These are phyloP conservation scores for Alternaria conjuncta DNA, from an alignment of 2,329 filamentous ascomycete genomes.

Conservation along the genomic window DNA sequence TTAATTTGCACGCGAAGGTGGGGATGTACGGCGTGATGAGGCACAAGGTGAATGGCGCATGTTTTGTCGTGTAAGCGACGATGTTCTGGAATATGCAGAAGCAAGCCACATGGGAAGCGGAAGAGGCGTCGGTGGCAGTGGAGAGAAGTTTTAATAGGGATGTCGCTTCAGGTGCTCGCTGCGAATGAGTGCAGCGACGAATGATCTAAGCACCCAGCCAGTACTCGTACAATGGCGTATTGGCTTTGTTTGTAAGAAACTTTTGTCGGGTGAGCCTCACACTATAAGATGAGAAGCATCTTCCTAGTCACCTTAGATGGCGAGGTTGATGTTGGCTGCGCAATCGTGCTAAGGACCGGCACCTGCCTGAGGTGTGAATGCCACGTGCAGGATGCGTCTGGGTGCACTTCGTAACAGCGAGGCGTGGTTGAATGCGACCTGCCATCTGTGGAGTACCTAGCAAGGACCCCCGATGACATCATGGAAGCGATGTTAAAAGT, in stretches of 20 bases:
- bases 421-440: background rate
- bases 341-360: background rate
- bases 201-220: background rate
- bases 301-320: background rate
- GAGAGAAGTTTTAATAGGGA: background rate
- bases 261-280: background rate
- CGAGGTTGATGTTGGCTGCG: background rate
- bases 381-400: background rate
- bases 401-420: background rate
- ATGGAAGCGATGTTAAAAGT: background rate
- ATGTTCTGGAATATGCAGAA: background rate
- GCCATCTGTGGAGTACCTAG: background rate
- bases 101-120: background rate
- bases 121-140: background rate
- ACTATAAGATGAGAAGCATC: background rate
- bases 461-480: background rate
- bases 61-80: background rate
- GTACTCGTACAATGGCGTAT: background rate
- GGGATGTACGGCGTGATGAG: slow-evolving; percentile 24
- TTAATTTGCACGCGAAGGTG: slow-evolving; percentile 26
- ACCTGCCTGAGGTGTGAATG: background rate
- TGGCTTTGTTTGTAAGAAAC: background rate
- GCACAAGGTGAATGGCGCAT: background rate
- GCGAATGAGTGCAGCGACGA: background rate
- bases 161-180: background rate